Conservation (phyloP, 257 asterid genomes). For the Misopates orontium region DNA sequence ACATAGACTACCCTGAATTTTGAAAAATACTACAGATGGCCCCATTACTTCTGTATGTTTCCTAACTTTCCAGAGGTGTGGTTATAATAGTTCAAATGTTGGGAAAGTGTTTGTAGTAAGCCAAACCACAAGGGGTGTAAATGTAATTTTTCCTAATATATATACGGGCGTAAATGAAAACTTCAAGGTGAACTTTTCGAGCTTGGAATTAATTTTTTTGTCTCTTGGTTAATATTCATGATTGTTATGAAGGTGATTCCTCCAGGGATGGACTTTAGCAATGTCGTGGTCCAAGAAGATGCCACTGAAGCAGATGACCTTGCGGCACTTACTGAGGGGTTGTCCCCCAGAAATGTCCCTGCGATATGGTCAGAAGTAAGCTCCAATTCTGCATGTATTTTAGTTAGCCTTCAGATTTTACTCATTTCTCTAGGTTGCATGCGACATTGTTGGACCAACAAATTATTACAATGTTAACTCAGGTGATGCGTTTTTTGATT, state of each 20-base stretch:
- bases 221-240: neutral
- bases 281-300: slow-evolving; percentile 69
- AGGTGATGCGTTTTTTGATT: slow-evolving; percentile 80
- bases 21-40: too few species aligned
- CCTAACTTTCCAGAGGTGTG: too few species aligned
- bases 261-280: slow-evolving; percentile 92
- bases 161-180: too few species aligned
- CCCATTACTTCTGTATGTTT: too few species aligned
- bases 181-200: too few species aligned
- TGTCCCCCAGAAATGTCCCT: slow-evolving; percentile 70
- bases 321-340: slow-evolving; percentile 36
- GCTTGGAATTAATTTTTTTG: too few species aligned
- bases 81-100: too few species aligned
- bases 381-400: neutral
- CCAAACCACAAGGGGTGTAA: too few species aligned
- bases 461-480: neutral
- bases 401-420: neutral
- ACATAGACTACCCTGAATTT: too few species aligned
- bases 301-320: slow-evolving; percentile 57
- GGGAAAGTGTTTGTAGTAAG: too few species aligned
- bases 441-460: neutral
- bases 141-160: too few species aligned
- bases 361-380: slow-evolving; percentile 80
- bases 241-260: slow-evolving; percentile 60
- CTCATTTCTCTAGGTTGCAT: neutral